Conservation (phyloP, 1,284 basidiomycete genomes). For the Anthracocystis walkeri region DNA sequence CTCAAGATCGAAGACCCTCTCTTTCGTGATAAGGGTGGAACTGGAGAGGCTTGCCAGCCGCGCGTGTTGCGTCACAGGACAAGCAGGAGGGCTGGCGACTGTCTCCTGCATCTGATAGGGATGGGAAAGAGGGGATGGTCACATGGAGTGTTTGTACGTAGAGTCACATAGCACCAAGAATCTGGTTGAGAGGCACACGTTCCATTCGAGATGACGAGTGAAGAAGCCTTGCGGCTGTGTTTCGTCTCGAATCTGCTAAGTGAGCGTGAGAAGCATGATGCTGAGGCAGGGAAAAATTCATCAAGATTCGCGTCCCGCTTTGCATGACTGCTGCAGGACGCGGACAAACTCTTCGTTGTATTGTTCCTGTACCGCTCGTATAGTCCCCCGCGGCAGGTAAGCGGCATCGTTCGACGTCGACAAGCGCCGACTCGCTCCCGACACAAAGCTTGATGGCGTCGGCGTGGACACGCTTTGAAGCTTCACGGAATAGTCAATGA, state of each 20-base stretch:
- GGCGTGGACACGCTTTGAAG: no score
- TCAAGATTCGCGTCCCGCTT: constrained; percentile 18
- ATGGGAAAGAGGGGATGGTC: no score
- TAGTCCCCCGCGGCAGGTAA: no score
- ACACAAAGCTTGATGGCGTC: no score
- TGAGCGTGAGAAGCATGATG: not conserved
- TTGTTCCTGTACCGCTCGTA: constrained; percentile 7
- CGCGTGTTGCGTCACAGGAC: not conserved
- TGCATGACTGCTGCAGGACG: constrained; percentile 33
- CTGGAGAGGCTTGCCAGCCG: not conserved
- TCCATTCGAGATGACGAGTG: not conserved
- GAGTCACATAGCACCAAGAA: no score
- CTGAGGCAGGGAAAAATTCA: constrained; percentile 2
- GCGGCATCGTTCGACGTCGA: no score
- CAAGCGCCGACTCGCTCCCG: no score
- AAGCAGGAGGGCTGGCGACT: not conserved
- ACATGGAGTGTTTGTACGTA: no score
- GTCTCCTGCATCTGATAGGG: no score
- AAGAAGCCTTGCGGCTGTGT: not conserved
- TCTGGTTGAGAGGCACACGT: no score
- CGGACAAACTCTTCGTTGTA: constrained; percentile 30
- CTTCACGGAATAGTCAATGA: no score
- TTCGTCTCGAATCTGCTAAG: no score
- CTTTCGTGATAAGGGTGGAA: not conserved
- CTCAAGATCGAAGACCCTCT: not conserved